phyloP scores from a whole-genome alignment of 371 early-diverging fungal genomes.

The Rhizoclosmatium hyalinum region DNA sequence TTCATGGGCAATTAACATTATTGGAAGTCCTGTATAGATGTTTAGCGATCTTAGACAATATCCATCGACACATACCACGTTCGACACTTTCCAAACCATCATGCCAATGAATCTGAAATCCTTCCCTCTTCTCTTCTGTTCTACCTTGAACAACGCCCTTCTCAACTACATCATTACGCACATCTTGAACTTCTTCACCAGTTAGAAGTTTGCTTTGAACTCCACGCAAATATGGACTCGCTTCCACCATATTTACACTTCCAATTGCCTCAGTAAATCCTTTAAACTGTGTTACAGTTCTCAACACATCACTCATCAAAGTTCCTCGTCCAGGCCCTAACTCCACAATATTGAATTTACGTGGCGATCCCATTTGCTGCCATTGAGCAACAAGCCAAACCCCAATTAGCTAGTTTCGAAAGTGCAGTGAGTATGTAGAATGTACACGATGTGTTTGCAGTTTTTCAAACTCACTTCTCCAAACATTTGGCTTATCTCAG shows the following conservation, averaged over 20 bases:
- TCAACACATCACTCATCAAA: constrained; percentile 89
- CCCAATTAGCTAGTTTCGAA: constrained; percentile 64
- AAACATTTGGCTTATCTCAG: constrained; percentile 97
- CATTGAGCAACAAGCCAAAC: constrained; percentile 83
- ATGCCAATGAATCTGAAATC: constrained; percentile 69
- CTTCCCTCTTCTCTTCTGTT: neutral
- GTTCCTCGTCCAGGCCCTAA: constrained; percentile 96
- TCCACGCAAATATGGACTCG: constrained; percentile 77
- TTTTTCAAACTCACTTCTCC: constrained; percentile 73
- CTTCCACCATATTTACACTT: constrained; percentile 82
- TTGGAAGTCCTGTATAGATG: constrained; percentile 38
- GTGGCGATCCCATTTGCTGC: constrained; percentile 57
- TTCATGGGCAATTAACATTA: constrained; percentile 85
- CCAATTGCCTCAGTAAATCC: constrained; percentile 42
- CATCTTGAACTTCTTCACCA: constrained; percentile 1
- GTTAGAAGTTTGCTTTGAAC: constrained; percentile 60
- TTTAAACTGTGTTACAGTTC: constrained; percentile 42
- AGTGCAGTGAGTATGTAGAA: too few relatives aligned
- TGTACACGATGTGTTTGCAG: too few relatives aligned
- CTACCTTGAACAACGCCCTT: neutral
- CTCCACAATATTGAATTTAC: constrained; percentile 77
- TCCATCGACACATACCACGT: constrained; percentile 43
- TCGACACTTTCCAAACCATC: constrained; percentile 74
- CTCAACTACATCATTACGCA: neutral
- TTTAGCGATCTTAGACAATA: constrained; percentile 11